Base-by-base conservation (phyloP, 805 yeast genomes). In the Sungouiozyma ichnusensis region DNA sequence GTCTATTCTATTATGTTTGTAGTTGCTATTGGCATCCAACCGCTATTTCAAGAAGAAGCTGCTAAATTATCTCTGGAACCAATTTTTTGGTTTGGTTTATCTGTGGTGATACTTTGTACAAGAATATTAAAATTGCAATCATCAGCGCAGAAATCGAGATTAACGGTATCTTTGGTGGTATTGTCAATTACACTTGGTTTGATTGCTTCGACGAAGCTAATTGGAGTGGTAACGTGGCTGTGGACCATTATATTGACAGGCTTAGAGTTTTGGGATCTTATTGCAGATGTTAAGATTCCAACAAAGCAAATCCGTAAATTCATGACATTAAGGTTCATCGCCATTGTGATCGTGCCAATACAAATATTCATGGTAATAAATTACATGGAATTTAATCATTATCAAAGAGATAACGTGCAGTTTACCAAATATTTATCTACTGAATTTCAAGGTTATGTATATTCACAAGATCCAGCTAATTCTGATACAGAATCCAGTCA, bases 221-320 rank as follows among this genome's bases (percentile, higher is more conserved):
- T 81, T 3, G 97, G 95, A 0, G 40, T 79, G 17, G 74, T 76
- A 52, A 81, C 90, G 0, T 61, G 77, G 43, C 62, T 62, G 0
- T 86, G 94, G 94, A 62, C 83, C 11, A 72, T 77, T 2, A 3
- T 65, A 0, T 52, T 77, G 37, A 45, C 73, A 2, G 40, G 71
- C 1, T 9, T 39, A 7, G 76, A 77, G 46, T 58, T 81, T 36
- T 87, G 95, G 95, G 58, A 60, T 46, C 52, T 75, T 11, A 56
- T 81, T 33, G 94, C 92, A 13, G 96, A 90, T 59, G 57, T 82
- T 27, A 60, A 64, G 3, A 66, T 80, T 3, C 35, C 73, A 1
- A 58, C 65, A 7, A 42, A 40, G 15, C 39, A 51, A 18, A 64
- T 77, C 47, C 47, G 63, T 15, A 64, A 60, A 42, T 77, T 74